Base-by-base conservation (phyloP, 441 rosid genomes). In the Gossypium armourianum region DNA sequence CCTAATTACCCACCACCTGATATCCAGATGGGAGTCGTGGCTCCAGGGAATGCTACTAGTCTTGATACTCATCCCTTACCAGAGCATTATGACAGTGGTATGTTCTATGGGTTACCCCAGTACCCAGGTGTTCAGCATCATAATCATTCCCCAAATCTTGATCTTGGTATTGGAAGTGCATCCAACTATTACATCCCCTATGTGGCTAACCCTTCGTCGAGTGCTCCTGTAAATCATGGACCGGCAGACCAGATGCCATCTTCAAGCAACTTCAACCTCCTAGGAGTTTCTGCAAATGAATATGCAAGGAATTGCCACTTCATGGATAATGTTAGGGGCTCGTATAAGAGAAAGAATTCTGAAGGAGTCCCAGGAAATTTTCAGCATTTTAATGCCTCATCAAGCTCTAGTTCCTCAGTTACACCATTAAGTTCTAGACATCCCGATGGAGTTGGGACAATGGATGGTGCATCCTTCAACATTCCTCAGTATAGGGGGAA, bases 261-360 rank as follows among this genome's bases (percentile, higher is more conserved):
- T 71, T 80, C 82, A 40, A 80, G 85, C 77, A 84, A 76, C 75
- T 81, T 79, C 29, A 79, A 83, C 52, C 80, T 79, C 54, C 65
- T 75, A 70, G 93, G 91, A 78, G 86, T 74, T 73, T 68, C 87
- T 62, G 77, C 81, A 8, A 87, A 80, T 66, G 92, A 85, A 36
- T 80, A 83, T 69, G 92, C 86, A 57, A 83, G 83, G 74, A 80
- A 74, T 64, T 70, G 60, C 24, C 82, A 80, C 62, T 80, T 79
- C 56, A 76, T 84, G 86, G 89, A 86, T 69, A 74, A 81, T 62
- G 76, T 79, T 26, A 85, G 87, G 77, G 83, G 84, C 13, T 47
- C 87, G 49, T 92, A 72, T 80, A 92, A 92, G 84, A 87, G 91
- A 79, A 92, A 92, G 80, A 86, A 78, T 58, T 75, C 85, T 32